Evolutionary conservation across 306 rosid species (phyloP).

Genomic region (Canavalia gladiata): DNA sequence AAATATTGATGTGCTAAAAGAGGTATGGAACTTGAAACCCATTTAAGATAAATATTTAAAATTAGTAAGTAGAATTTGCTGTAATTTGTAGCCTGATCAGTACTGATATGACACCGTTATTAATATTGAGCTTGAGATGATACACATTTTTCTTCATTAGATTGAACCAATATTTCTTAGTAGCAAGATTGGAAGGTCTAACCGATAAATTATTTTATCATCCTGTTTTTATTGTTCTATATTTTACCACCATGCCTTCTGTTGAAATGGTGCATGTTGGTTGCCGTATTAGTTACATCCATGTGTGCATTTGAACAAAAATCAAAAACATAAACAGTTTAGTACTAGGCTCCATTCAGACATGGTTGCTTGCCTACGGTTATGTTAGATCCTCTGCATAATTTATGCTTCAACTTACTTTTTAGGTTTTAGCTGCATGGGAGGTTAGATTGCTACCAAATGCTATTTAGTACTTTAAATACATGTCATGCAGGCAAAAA

Average conservation of each 20-base stretch:
- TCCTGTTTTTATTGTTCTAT: constrained; percentile 8
- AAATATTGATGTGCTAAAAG: constrained; percentile 87
- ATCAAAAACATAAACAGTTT: constrained; percentile 12
- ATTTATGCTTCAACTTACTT: constrained; percentile 20
- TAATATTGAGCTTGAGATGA: constrained; percentile 23
- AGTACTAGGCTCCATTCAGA: constrained; percentile 14
- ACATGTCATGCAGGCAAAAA: constrained; percentile 80
- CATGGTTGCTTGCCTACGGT: constrained; percentile 4
- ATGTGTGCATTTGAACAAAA: constrained; percentile 7
- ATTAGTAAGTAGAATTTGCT: constrained; percentile 13
- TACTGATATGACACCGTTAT: constrained; percentile 25
- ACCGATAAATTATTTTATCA: constrained; percentile 15
- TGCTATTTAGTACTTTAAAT: constrained; percentile 34
- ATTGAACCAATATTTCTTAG: background rate
- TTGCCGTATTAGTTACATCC: background rate
- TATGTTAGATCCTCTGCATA: constrained; percentile 23
- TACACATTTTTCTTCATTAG: constrained; percentile 8
- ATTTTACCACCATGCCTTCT: constrained; percentile 1
- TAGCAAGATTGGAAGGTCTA: constrained; percentile 24
- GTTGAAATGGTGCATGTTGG: constrained; percentile 33
- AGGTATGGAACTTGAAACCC: constrained; percentile 66
- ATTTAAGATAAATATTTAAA: constrained; percentile 24
- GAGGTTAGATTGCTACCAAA: constrained; percentile 26
- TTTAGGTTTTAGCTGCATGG: constrained; percentile 37
- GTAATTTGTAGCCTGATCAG: constrained; percentile 27